These are phyloP conservation scores for Pleodorina starrii DNA, from an alignment of 139 green algal genomes.

Conservation along the genomic window DNA sequence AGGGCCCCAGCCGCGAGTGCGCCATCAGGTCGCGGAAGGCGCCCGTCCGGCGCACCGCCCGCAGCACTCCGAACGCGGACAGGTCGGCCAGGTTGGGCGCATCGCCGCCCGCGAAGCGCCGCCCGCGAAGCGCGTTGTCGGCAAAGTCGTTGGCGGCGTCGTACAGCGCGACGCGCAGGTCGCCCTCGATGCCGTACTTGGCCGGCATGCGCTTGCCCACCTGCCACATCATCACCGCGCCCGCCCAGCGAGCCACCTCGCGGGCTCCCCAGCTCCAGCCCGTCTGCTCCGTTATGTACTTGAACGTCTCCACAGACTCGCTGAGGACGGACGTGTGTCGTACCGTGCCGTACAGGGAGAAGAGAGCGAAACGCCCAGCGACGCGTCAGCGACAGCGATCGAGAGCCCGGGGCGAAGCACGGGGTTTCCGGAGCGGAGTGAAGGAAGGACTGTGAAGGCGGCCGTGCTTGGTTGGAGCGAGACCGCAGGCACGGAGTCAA, in stretches of 20 bases:
- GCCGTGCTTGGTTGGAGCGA: no score
- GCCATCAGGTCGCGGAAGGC: slow-evolving; percentile 92
- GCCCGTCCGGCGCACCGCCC: slow-evolving; percentile 82
- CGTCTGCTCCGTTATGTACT: slow-evolving; percentile 89
- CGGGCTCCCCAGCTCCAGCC: slow-evolving; percentile 78
- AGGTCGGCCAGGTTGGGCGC: slow-evolving; percentile 93
- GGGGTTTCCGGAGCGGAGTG: no score
- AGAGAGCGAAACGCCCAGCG: no score
- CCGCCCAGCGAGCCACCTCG: slow-evolving; percentile 76
- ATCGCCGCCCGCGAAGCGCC: slow-evolving; percentile 73
- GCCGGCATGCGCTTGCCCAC: slow-evolving; percentile 85
- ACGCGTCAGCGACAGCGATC: no score
- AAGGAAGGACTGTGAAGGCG: no score
- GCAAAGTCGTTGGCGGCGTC: slow-evolving; percentile 63
- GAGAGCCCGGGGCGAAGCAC: no score
- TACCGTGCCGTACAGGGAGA: no score
- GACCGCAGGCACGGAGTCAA: no score
- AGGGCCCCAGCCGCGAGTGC: slow-evolving; percentile 76
- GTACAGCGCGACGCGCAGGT: slow-evolving; percentile 86
- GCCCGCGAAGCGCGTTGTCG: slow-evolving; percentile 54
- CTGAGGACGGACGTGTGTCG: slow-evolving; percentile 47
- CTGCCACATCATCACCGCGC: slow-evolving; percentile 89
- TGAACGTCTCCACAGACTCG: slow-evolving; percentile 88
- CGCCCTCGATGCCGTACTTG: slow-evolving; percentile 93
- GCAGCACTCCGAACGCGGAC: slow-evolving; percentile 92